phyloP scores from a whole-genome alignment of 1,284 basidiomycete species.

The Albatrellus sp. region DNA sequence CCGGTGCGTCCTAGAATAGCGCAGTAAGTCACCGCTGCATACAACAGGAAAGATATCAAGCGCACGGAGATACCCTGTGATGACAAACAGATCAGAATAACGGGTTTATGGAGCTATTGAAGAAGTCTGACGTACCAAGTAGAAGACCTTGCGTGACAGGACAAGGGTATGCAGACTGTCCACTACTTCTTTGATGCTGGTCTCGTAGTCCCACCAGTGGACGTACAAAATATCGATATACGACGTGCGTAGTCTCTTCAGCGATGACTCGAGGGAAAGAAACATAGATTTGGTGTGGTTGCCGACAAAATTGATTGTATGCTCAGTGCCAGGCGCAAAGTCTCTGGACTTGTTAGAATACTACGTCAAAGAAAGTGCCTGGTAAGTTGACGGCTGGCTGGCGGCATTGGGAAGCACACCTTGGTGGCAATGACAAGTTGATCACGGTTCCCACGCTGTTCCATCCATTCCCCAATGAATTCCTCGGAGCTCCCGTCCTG shows the following conservation, averaged over 20 bases:
- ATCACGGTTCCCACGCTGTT: constrained; percentile 35
- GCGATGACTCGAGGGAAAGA: constrained; percentile 16
- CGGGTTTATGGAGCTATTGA: neutral
- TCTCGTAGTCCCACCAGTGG: constrained; percentile 27
- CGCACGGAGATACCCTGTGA: constrained; percentile 15
- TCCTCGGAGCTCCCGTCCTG: constrained; percentile 37
- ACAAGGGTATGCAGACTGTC: constrained; percentile 22
- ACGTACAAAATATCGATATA: constrained; percentile 25
- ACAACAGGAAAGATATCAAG: neutral
- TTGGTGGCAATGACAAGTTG: constrained; percentile 45
- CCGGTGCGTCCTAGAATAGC: constrained; percentile 14
- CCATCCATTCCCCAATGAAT: constrained; percentile 48
- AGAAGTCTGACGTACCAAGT: constrained; percentile 12
- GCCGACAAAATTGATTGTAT: constrained; percentile 19
- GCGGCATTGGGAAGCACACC: constrained; percentile 14
- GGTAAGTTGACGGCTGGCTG: constrained; percentile 7
- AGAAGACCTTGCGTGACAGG: constrained; percentile 24
- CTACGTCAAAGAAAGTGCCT: constrained; percentile 16
- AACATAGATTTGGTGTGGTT: constrained; percentile 17
- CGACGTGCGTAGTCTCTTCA: constrained; percentile 19
- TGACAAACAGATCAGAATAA: neutral
- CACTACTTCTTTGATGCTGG: constrained; percentile 27
- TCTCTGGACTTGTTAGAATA: constrained; percentile 18
- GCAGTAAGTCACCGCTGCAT: neutral
- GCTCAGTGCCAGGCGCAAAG: constrained; percentile 9